Percentiles rank a stretch among this genome's conserved stretches.
phyloP scores from a whole-genome alignment of 345 rosid species.

The Euphorbia tirucalli region DNA sequence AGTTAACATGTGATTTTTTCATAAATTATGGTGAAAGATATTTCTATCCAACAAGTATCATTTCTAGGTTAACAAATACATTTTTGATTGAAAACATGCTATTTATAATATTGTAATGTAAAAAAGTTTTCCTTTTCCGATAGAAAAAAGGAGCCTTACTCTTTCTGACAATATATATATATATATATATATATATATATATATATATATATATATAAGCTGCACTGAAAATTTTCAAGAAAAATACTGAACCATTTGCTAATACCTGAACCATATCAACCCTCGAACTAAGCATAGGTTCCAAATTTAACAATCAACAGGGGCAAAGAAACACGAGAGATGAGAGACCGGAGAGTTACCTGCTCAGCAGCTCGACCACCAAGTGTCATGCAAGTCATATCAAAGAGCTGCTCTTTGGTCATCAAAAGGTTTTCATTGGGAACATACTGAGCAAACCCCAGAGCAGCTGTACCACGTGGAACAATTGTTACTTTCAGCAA shows the following conservation, averaged over 20 bases:
- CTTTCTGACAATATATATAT: no score
- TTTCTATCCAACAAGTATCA: no score
- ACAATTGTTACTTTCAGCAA: slow-evolving; percentile 92
- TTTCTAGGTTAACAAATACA: no score
- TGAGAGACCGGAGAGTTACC: slow-evolving; percentile 34
- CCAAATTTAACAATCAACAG: not conserved
- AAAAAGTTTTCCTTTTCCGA: no score
- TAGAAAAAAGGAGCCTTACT: no score
- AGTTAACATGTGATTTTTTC: no score
- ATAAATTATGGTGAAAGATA: no score
- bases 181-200: no score
- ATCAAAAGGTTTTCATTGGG: slow-evolving; percentile 92
- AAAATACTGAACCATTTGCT: not conserved
- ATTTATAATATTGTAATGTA: no score
- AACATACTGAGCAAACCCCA: slow-evolving; percentile 95
- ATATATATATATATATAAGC: no score
- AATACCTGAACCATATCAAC: not conserved
- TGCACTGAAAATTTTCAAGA: no score
- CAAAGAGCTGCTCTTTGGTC: slow-evolving; percentile 96
- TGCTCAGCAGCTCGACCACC: slow-evolving; percentile 99
- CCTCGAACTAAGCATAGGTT: not conserved
- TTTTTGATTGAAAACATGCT: not conserved
- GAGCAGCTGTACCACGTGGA: slow-evolving; percentile 95
- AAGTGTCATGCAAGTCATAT: slow-evolving; percentile 95
- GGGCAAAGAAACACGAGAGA: not conserved